A percentile compares a stretch with the other conserved stretches of the same genome.
Conservation (phyloP, 2,329 filamentous ascomycete genomes). For the Colletotrichum sp. region DNA sequence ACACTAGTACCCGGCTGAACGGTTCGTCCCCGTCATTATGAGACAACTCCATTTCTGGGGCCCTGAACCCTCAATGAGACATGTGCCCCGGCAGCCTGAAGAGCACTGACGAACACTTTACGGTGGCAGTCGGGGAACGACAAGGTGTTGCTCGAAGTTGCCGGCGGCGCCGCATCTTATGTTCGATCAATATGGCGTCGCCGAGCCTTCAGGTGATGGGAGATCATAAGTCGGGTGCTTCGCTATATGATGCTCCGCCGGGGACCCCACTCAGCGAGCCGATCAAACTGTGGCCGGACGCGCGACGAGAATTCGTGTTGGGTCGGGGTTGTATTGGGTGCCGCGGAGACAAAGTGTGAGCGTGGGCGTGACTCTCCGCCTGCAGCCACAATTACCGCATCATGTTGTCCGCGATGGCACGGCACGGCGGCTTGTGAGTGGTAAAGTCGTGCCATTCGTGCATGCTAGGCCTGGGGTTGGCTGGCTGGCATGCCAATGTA, state of each 20-base stretch:
- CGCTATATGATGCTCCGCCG: conserved; percentile 17
- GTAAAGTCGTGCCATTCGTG: background rate
- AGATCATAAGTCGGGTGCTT: conserved; percentile 19
- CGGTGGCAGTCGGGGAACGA: background rate
- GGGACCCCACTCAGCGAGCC: background rate
- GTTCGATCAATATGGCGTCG: background rate
- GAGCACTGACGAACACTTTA: background rate
- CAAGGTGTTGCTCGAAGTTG: background rate
- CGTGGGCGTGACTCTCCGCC: background rate
- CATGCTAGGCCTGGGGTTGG: background rate
- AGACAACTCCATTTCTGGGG: conserved; percentile 1
- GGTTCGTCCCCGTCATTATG: conserved; percentile 1
- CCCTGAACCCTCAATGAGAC: background rate
- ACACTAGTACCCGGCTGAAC: background rate
- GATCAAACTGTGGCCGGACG: conserved; percentile 13
- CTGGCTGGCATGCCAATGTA: background rate
- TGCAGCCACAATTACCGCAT: background rate
- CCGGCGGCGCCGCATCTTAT: background rate
- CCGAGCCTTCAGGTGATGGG: conserved; percentile 2
- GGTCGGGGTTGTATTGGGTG: conserved; percentile 1
- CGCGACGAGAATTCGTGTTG: background rate
- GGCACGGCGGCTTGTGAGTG: background rate
- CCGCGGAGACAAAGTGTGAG: background rate
- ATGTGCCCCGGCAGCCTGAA: background rate
- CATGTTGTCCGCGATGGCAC: background rate